phyloP scores from a whole-genome alignment of 2,329 filamentous ascomycete genomes.

The Cladophialophora psammophila region DNA sequence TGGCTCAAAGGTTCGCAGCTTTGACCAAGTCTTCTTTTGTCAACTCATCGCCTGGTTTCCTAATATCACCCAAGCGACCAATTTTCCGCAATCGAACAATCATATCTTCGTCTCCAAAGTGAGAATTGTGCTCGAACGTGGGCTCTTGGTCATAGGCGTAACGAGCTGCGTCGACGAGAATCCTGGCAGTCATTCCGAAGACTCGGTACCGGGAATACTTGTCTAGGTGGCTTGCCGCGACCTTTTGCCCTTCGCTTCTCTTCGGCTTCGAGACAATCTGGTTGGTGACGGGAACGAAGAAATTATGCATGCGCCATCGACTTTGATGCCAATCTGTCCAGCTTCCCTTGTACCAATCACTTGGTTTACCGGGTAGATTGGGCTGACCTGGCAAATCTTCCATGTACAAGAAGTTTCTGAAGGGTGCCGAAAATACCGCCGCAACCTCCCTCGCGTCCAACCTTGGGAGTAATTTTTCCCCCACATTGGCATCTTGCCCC shows the following conservation, averaged over 20 bases:
- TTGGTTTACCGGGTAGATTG: constrained; percentile 55
- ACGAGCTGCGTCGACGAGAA: constrained; percentile 85
- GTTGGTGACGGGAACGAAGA: constrained; percentile 81
- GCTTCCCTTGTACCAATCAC: constrained; percentile 81
- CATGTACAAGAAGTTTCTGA: constrained; percentile 77
- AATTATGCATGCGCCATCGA: constrained; percentile 89
- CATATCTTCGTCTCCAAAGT: constrained; percentile 72
- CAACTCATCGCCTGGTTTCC: constrained; percentile 60
- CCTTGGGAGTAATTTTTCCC: constrained; percentile 76
- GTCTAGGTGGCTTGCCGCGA: constrained; percentile 50
- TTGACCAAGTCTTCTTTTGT: constrained; percentile 60
- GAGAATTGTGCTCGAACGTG: constrained; percentile 76
- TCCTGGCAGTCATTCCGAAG: constrained; percentile 93
- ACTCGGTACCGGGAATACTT: constrained; percentile 74
- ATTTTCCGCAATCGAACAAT: constrained; percentile 64
- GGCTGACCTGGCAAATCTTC: constrained; percentile 61
- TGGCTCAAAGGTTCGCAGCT: constrained; percentile 53
- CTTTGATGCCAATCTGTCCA: constrained; percentile 82
- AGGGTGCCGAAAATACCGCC: constrained; percentile 88
- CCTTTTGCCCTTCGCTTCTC: constrained; percentile 52
- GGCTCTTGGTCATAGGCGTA: constrained; percentile 84
- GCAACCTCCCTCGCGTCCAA: constrained; percentile 91
- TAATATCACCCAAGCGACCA: constrained; percentile 62
- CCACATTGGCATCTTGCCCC: constrained; percentile 60
- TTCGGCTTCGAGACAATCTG: constrained; percentile 71